Percentiles rank a stretch among this genome's conserved stretches.
phyloP scores from a whole-genome alignment of 129 eudicot species.

The Artemisia argyi region DNA sequence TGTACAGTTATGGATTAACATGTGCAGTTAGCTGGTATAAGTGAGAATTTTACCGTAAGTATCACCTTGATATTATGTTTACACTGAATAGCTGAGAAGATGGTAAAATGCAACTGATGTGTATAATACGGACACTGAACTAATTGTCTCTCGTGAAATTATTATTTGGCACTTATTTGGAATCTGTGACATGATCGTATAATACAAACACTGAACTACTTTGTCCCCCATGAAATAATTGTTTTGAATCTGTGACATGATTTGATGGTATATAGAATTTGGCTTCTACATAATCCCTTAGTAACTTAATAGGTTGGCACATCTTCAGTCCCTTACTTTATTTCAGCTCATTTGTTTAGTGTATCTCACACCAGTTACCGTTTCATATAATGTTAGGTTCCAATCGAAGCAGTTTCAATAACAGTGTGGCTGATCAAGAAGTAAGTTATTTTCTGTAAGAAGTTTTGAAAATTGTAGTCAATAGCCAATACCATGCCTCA shows the following conservation, averaged over 20 bases:
- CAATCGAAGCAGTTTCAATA: conserved; percentile 78
- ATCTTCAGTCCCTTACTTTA: conserved; percentile 6
- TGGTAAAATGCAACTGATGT: too few species aligned
- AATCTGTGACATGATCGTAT: too few species aligned
- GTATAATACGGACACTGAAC: background rate
- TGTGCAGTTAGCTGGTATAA: too few species aligned
- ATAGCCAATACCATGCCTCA: background rate
- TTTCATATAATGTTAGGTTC: conserved; percentile 43
- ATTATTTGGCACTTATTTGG: background rate
- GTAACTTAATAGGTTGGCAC: conserved; percentile 16
- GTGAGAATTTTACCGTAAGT: too few species aligned
- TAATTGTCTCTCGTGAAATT: too few species aligned
- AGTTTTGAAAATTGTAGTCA: background rate
- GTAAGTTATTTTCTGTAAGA: conserved; percentile 37
- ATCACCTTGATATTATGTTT: too few species aligned
- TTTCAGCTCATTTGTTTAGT: conserved; percentile 9
- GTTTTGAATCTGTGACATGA: too few species aligned
- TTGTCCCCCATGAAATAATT: too few species aligned
- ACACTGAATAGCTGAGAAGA: too few species aligned
- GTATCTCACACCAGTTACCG: conserved; percentile 25
- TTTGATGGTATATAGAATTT: conserved; percentile 16
- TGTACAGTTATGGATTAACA: too few species aligned
- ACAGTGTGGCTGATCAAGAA: conserved; percentile 87
- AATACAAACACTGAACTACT: too few species aligned
- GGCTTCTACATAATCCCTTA: background rate